phyloP scores from a whole-genome alignment of 106 monocot genomes.

The Dioscorea zingiberensis region DNA sequence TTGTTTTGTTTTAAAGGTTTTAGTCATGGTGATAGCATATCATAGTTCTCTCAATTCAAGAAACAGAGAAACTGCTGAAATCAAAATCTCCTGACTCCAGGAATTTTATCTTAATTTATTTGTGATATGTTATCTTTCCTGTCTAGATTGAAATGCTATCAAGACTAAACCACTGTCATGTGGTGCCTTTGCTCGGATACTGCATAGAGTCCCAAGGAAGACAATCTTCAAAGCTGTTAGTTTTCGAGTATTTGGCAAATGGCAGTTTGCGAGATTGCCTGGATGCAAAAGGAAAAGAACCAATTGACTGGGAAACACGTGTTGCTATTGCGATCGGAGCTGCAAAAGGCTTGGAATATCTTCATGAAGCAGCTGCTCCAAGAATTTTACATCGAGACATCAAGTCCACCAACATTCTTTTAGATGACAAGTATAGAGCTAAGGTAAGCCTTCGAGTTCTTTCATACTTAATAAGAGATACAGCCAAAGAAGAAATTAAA shows the following conservation, averaged over 20 bases:
- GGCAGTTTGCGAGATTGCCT: slow-evolving; percentile 85
- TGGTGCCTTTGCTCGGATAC: slow-evolving; percentile 86
- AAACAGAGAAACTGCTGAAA: no score
- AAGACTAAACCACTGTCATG: slow-evolving; percentile 86
- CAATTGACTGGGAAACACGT: slow-evolving; percentile 70
- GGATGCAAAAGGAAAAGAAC: slow-evolving; percentile 49
- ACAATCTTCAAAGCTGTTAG: slow-evolving; percentile 56
- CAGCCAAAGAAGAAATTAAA: no score
- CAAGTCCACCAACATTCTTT: slow-evolving; percentile 94
- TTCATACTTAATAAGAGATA: no score
- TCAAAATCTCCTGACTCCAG: no score
- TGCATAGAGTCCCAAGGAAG: slow-evolving; percentile 64
- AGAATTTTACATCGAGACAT: slow-evolving; percentile 91
- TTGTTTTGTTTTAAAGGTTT: no score
- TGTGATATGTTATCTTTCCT: not conserved
- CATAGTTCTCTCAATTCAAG: no score
- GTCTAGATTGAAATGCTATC: slow-evolving; percentile 86
- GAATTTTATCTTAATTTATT: no score
- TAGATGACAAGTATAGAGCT: slow-evolving; percentile 65
- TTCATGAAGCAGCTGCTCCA: slow-evolving; percentile 93
- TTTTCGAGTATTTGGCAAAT: slow-evolving; percentile 84
- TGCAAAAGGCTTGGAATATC: slow-evolving; percentile 92
- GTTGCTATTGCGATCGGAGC: slow-evolving; percentile 70
- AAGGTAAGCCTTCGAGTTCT: slow-evolving; percentile 40
- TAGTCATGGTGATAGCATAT: no score